A percentile compares a stretch with the other conserved stretches of the same genome.
phyloP scores from a whole-genome alignment of 177 flowering plant genomes.

The Telopea speciosissima region DNA sequence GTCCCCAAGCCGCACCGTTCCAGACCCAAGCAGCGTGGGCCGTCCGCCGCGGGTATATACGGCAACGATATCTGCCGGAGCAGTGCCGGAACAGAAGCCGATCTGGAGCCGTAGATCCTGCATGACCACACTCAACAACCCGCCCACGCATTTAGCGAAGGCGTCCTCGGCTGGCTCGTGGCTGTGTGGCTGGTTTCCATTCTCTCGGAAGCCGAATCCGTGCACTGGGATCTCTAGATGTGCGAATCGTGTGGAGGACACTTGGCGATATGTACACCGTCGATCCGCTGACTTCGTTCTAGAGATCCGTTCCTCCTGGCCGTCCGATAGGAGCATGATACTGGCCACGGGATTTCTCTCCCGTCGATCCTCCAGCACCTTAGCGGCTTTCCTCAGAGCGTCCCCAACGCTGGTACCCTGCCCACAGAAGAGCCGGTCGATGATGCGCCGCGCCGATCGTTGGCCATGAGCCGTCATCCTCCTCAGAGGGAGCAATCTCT shows the following conservation, averaged over 20 bases:
- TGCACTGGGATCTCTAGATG: conserved; percentile 64
- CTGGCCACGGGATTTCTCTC: conserved; percentile 59
- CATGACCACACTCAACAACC: conserved; percentile 49
- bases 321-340: conserved; percentile 62
- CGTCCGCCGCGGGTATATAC: conserved; percentile 51
- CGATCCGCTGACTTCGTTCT: conserved; percentile 10
- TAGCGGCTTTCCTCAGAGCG: conserved; percentile 74
- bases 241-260: conserved; percentile 48
- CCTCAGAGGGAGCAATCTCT: conserved; percentile 54
- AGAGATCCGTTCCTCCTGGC: conserved; percentile 24
- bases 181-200: conserved; percentile 11
- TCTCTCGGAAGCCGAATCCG: conserved; percentile 27
- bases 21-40: conserved; percentile 37
- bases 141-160: conserved; percentile 44
- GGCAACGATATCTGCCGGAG: conserved; percentile 46
- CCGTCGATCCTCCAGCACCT: conserved; percentile 81
- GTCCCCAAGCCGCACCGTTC: conserved; percentile 53
- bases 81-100: conserved; percentile 40
- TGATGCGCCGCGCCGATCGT: conserved; percentile 45
- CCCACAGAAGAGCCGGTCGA: conserved; percentile 45
- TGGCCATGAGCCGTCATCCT: conserved; percentile 65
- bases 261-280: conserved; percentile 11
- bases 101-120: conserved; percentile 57
- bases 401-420: conserved; percentile 49
- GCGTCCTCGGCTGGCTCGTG: conserved; percentile 40